A percentile compares a stretch with the other conserved stretches of the same genome.
phyloP scores from a whole-genome alignment of 257 asterid genomes.

The Solanum piurae region DNA sequence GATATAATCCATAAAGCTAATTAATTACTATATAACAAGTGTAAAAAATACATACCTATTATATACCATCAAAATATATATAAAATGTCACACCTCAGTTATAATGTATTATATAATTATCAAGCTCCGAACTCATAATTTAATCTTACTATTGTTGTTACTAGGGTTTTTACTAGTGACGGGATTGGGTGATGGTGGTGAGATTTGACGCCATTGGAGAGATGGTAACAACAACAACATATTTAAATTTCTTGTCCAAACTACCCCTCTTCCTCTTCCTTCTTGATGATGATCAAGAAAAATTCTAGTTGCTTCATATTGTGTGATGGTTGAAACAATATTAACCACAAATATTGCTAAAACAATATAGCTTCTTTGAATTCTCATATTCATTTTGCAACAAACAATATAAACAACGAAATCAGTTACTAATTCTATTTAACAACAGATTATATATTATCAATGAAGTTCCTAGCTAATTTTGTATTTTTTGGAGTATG shows the following conservation, averaged over 20 bases:
- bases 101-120: neutral
- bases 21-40: neutral
- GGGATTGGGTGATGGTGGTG: neutral
- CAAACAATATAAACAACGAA: neutral
- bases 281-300: neutral
- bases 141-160: neutral
- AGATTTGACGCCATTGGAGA: neutral
- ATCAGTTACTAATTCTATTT: neutral
- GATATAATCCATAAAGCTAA: neutral
- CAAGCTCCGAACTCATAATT: neutral
- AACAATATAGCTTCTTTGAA: neutral
- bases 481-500: neutral
- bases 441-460: neutral
- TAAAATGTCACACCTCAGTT: neutral
- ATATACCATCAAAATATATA: neutral
- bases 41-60: neutral
- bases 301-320: neutral
- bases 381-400: neutral
- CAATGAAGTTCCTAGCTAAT: neutral
- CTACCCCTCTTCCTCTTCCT: neutral
- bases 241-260: neutral
- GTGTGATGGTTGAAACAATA: neutral
- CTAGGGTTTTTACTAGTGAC: neutral
- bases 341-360: neutral
- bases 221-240: neutral